These are phyloP conservation scores for Kodamaea derodonti DNA, from an alignment of 1,139 yeast genomes.

Conservation along the genomic window DNA sequence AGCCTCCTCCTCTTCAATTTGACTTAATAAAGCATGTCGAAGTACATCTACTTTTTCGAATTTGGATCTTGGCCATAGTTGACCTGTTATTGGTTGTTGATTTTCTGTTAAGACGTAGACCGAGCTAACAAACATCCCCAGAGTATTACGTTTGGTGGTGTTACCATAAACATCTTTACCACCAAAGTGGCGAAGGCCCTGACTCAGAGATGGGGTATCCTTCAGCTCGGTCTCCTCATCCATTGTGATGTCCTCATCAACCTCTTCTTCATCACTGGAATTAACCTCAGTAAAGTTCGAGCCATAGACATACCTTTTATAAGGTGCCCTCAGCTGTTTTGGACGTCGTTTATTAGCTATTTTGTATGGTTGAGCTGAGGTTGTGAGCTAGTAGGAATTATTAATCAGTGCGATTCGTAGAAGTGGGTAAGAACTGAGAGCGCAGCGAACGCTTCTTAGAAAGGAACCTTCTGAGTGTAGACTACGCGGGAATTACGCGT, in stretches of 20 bases:
- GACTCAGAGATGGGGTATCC: neutral
- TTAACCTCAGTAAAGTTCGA: conserved; percentile 34
- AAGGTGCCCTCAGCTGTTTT: conserved; percentile 73
- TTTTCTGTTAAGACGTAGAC: conserved; percentile 32
- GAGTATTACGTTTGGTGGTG: conserved; percentile 14
- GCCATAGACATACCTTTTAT: conserved; percentile 72
- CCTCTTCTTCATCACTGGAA: conserved; percentile 36
- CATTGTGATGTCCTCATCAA: conserved; percentile 14
- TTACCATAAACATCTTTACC: conserved; percentile 19
- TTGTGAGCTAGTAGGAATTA: no score
- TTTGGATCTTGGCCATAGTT: conserved; percentile 41
- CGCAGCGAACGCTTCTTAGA: no score
- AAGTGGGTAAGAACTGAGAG: no score
- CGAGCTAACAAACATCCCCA: conserved; percentile 29
- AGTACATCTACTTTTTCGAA: conserved; percentile 47
- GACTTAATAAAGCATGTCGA: conserved; percentile 22
- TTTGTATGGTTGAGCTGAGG: no score
- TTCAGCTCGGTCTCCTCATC: conserved; percentile 5
- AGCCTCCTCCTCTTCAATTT: conserved; percentile 10
- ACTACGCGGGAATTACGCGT: no score
- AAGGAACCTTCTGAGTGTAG: no score
- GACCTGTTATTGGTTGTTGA: conserved; percentile 19
- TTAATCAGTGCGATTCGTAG: no score
- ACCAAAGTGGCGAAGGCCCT: conserved; percentile 3
- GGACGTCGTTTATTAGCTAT: conserved; percentile 89